Evolutionary conservation across 768 basidiomycete genomes (phyloP).

Genomic region (Mycena floridula): DNA sequence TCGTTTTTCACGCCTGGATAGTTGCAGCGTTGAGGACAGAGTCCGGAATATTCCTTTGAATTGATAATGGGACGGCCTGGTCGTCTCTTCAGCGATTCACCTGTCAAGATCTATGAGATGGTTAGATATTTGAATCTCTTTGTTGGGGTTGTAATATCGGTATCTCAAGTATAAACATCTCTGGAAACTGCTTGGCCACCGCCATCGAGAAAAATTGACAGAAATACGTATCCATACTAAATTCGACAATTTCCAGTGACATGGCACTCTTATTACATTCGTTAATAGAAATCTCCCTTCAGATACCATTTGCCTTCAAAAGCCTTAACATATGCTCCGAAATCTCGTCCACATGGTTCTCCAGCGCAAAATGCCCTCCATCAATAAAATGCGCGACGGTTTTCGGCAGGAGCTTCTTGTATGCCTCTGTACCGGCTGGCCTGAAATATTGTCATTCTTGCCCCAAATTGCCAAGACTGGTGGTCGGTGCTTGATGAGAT

Average conservation of each 20-base stretch:
- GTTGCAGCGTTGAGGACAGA: too few relatives aligned
- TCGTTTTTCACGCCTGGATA: too few relatives aligned
- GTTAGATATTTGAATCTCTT: neutral
- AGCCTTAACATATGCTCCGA: slow-evolving; percentile 22
- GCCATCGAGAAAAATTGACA: too few relatives aligned
- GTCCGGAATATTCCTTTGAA: too few relatives aligned
- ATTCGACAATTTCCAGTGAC: too few relatives aligned
- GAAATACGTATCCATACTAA: too few relatives aligned
- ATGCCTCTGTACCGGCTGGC: slow-evolving; percentile 38
- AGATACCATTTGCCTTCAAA: slow-evolving; percentile 16
- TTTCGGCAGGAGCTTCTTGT: slow-evolving; percentile 29
- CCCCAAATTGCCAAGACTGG: slow-evolving; percentile 45
- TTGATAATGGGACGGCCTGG: neutral
- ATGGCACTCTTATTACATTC: too few relatives aligned
- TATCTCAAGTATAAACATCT: slow-evolving; percentile 6
- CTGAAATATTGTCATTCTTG: slow-evolving; percentile 37
- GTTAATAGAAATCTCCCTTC: too few relatives aligned
- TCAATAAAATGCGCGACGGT: slow-evolving; percentile 33
- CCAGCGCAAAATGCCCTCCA: slow-evolving; percentile 42
- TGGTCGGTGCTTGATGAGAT: slow-evolving; percentile 31
- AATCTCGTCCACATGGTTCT: slow-evolving; percentile 32
- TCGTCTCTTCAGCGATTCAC: neutral
- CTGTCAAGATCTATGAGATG: neutral
- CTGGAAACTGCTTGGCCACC: too few relatives aligned
- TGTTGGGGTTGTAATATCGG: neutral